A percentile compares a stretch with the other conserved stretches of the same genome.
Conservation (phyloP, 2,329 filamentous ascomycete genomes). For the Monilinia fructicola region DNA sequence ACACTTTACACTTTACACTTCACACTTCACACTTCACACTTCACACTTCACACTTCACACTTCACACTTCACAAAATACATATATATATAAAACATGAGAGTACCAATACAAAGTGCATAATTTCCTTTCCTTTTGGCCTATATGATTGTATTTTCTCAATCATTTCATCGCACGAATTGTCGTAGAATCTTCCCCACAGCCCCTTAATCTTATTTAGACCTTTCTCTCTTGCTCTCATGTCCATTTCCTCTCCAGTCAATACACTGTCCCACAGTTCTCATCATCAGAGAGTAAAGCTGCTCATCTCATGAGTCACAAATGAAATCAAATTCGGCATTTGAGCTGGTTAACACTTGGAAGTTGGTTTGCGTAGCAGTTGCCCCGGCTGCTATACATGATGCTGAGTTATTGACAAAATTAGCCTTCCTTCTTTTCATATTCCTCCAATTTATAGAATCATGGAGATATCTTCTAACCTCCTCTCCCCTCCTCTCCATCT, state of each 20-base stretch:
- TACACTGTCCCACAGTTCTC: no score
- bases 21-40: neutral
- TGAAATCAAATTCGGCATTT: constrained; percentile 22
- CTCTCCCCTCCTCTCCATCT: neutral
- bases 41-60: neutral
- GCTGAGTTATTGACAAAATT: constrained; percentile 3
- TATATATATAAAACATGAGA: neutral
- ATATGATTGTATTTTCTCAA: neutral
- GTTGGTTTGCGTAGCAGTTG: constrained; percentile 9
- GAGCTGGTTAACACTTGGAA: constrained; percentile 21
- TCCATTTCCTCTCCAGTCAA: no score
- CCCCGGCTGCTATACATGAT: constrained; percentile 2
- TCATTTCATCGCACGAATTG: neutral
- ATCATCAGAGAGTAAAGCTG: neutral
- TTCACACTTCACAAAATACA: no score
- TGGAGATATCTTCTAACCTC: no score
- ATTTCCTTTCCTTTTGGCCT: neutral
- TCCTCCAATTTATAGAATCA: no score
- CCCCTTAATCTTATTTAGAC: neutral
- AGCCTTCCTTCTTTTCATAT: neutral
- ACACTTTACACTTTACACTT: neutral
- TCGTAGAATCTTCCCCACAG: neutral
- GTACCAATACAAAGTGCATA: neutral
- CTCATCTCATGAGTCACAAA: constrained; percentile 14
- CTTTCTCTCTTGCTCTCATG: neutral